Percentiles rank a stretch among this genome's conserved stretches.
Conservation (phyloP, 1,284 basidiomycete genomes). For the Ceratobasidium papillatum region DNA sequence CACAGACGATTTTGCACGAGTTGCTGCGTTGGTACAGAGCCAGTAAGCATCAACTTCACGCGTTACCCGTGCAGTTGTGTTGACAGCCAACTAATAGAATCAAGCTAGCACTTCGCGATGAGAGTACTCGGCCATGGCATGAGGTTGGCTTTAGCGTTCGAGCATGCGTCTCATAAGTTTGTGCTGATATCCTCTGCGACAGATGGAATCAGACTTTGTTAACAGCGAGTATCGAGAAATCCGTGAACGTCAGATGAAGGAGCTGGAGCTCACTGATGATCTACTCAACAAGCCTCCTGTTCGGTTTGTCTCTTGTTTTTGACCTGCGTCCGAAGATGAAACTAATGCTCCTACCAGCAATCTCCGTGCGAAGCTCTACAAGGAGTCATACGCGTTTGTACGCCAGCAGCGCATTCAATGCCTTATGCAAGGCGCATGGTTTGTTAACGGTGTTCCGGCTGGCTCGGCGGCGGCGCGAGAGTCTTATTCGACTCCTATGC, state of each 20-base stretch:
- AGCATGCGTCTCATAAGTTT: too few relatives aligned
- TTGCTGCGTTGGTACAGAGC: conserved; percentile 84
- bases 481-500: conserved; percentile 61
- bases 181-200: background rate
- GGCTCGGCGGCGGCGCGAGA: conserved; percentile 56
- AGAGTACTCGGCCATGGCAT: conserved; percentile 83
- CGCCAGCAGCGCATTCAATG: conserved; percentile 90
- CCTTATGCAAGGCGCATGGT: conserved; percentile 90
- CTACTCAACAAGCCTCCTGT: conserved; percentile 84
- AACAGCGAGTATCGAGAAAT: conserved; percentile 88
- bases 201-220: conserved; percentile 77
- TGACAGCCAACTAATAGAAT: conserved; percentile 58
- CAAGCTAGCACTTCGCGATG: conserved; percentile 78
- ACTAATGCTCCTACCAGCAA: conserved; percentile 60
- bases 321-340: conserved; percentile 29
- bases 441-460: conserved; percentile 71
- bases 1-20: conserved; percentile 78
- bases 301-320: conserved; percentile 61
- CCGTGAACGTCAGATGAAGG: conserved; percentile 92
- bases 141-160: conserved; percentile 60
- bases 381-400: conserved; percentile 93
- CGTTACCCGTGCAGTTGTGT: conserved; percentile 33
- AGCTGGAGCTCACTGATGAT: conserved; percentile 92
- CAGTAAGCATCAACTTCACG: conserved; percentile 66
- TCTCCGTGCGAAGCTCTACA: conserved; percentile 85